These are phyloP conservation scores for Astraeus odoratus DNA, from an alignment of 768 basidiomycete species.

Conservation along the genomic window DNA sequence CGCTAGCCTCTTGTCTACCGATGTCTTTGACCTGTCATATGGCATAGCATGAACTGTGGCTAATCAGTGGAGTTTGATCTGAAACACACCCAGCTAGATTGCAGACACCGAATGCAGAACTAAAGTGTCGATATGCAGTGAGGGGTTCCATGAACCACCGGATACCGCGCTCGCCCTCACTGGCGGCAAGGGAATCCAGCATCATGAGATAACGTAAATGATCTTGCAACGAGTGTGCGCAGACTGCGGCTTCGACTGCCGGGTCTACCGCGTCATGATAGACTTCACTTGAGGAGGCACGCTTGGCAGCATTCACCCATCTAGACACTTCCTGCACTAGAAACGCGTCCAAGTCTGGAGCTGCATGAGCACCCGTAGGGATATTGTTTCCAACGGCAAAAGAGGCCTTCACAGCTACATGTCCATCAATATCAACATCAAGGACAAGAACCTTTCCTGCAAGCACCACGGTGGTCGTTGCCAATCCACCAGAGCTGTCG, in stretches of 20 bases:
- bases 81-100: conserved; percentile 12
- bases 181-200: conserved; percentile 57
- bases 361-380: conserved; percentile 38
- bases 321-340: conserved; percentile 47
- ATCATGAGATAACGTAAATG: conserved; percentile 65
- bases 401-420: conserved; percentile 59
- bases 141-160: conserved; percentile 63
- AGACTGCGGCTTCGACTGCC: conserved; percentile 39
- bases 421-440: conserved; percentile 56
- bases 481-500: conserved; percentile 42
- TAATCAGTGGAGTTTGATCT: background rate
- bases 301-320: conserved; percentile 45
- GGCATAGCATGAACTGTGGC: background rate
- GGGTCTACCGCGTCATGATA: conserved; percentile 40
- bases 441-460: conserved; percentile 78
- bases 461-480: conserved; percentile 48
- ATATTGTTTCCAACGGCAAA: conserved; percentile 52
- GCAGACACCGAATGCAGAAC: conserved; percentile 7
- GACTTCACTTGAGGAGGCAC: conserved; percentile 14
- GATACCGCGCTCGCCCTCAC: conserved; percentile 53
- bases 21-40: conserved; percentile 31
- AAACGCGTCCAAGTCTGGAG: conserved; percentile 50
- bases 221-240: conserved; percentile 43
- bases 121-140: conserved; percentile 13
- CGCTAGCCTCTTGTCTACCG: conserved; percentile 64